Evolutionary conservation across 139 green algal species (phyloP), one percentile per base, ranked within the genome.

Genomic region (Picochlorum costavermella): DNA sequence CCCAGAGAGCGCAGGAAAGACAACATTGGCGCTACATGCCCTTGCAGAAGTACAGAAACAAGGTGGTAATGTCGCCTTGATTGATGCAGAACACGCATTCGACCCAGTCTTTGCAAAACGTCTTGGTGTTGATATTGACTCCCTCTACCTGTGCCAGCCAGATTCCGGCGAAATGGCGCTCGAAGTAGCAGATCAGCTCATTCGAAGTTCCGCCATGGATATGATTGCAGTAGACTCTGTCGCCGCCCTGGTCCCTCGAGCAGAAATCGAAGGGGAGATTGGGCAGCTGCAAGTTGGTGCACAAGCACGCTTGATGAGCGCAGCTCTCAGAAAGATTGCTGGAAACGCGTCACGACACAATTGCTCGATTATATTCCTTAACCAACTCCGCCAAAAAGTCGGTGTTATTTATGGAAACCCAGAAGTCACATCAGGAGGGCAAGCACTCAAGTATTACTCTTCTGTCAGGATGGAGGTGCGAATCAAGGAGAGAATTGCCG

Each of bases 81-180:
- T 99, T 46, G 93, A 98, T 65, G 89, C 86, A 12, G 94, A 98
- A 81, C 86, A 98, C 60, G 90, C 93, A 4, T 92, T 97, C 48
- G 91, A 98, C 77, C 75, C 79, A 8, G 65, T 66, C 4, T 98
- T 96, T 65, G 83, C 87, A 3, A 63, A 83, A 50, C 60, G 46
- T 17, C 49, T 86, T 44, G 88, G 88, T 0, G 50, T 95, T 50
- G 73, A 95, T 65, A 67, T 86, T 2, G 79, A 87, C 31, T 56
- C 68, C 20, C 64, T 95, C 30, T 20, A 89, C 53, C 30, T 92
- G 53, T 79, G 73, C 33, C 86, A 96, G 65, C 87, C 91, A 1
- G 84, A 90, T 61, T 85, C 57, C 23, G 87, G 86, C 0, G 88
- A 95, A 75, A 84, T 84, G 81, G 88, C 84, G 23, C 77, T 95